Evolutionary conservation across 495 filamentous ascomycete genomes (phyloP), one percentile per base, ranked within the genome.

Genomic region (Penicillium roqueforti): DNA sequence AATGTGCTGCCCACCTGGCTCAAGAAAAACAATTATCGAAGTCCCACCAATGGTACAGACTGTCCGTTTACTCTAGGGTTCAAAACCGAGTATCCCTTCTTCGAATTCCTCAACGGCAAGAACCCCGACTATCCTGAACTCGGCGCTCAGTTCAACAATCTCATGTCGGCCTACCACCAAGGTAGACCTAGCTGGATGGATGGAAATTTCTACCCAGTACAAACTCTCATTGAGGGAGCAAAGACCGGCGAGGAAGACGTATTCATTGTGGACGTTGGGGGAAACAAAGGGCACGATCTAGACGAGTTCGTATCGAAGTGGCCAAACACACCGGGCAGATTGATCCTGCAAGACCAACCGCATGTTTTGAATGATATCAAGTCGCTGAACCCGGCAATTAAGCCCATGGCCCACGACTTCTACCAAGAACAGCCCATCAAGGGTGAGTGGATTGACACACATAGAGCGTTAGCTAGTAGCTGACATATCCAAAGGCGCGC

Each of bases 321-420:
- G 49, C 65, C 68, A 13, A 29, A 66, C 37, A 47, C 56, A 0
- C 60, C 66, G 2, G 73, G 75, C 1, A 55, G 59, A 4, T 29
- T 72, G 16, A 40, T 70, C 10, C 55, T 75, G 6, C 69, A 75
- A 49, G 72, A 75, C 56, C 57, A 71, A 0, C 63, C 68, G 1
- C 42, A 58, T 10, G 61, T 58, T 9, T 34, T 62, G 13, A 47
- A 53, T 14, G 45, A 50, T 6, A 49, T 47, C 23, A 42, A 59
- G 34, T 46, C 31, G 26, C 37, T 58, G 39, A 42, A 45, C n/a
- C 13, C 36, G n/a, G 61, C 70, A 1, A 70, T 82, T 16, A 57
- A 68, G 3, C 74, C 72, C 28, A 61, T 68, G 53, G 60, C 55
- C n/a, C 72, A 82, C 36, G 72, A 80, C 37, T 76, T 83, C 46